Base-by-base conservation (phyloP, 352 stramenopile genomes). In the Nothophytophthora sp. region DNA sequence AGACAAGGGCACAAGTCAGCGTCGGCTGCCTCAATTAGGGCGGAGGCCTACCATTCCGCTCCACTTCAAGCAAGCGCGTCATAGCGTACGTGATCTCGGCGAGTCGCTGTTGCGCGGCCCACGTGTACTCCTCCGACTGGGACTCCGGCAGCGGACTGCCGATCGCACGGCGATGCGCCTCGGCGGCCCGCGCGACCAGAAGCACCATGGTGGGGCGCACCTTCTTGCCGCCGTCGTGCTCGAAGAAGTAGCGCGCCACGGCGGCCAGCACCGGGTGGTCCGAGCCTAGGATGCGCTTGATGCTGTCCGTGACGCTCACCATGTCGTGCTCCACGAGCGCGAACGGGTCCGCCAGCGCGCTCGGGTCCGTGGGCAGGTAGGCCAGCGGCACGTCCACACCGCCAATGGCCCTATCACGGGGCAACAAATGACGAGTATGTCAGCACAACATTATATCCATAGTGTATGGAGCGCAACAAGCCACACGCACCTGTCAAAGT, bases 161-260 rank as follows among this genome's bases (percentile, higher is more conserved):
- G 10, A 67, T 65, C 13, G 73, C 71, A 1, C 50, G 64, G 37
- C 76, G 84, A 35, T 91, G 85, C 11, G 88, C 85, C 46, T 97
- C 88, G 5, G 97, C 87, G 15, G 96, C 95, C 43, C 90, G 70
- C 5, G 95, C 81, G 57, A 99, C 81, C 7, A 99, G 79, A 48
- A 98, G 77, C 11, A 99, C 92, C 94, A 99, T 99, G 5, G 97
- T 97, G 8, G 97, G 96, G 1, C 97, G 88, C 44, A 99, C 90
- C 67, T 99, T 99, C 67, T 99, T 99, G 59, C 98, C 98, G 47
- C 91, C 95, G 50, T 97, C 91, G 53, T 90, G 74, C 54, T 95
- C 82, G 46, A 98, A 96, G 67, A 99, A 99, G 67, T 95, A 95
- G 66, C 95, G 91, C 12, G 97, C 96, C 35, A 98, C 97, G 42